Evolutionary conservation across 2,329 filamentous ascomycete species (phyloP), one percentile per base, ranked within the genome.

Genomic region (Pestalotiopsis sp.): DNA sequence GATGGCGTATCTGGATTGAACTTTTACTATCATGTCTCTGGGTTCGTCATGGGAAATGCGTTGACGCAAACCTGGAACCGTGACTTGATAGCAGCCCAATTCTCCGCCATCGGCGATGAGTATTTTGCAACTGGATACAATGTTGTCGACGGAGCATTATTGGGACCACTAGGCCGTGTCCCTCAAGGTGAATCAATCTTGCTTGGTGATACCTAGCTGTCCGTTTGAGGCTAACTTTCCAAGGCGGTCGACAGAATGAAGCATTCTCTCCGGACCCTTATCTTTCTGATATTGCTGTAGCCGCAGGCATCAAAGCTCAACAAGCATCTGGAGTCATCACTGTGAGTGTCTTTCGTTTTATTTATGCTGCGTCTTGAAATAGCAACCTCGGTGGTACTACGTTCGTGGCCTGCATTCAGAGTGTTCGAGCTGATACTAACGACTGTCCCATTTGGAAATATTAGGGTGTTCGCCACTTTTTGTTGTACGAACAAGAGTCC

Each of bases 61-160:
- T 41, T 72, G 66, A 68, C 64, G 27, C 67, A 69, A 68, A 72
- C 71, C 38, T 73, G 72, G 72, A 66, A 72, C 61, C 70, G 68
- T 3, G 64, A 69, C n/a, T 68, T 72, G 20, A 62, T 68, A 27
- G 67, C 65, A 27, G 61, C 65, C 12, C 71, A 72, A 38, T 72
- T 72, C 68, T 45, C 56, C 9, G 69, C 70, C 20, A 39, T 72
- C 12, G 72, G 71, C 2, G 64, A 70, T 2, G 70, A 73, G 27
- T 73, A 71, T 31, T 72, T 67, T 31, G 66, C 41, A 6, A 59
- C 65, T 49, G 61, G 71, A 14, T 70, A 69, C 62, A 70, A 70
- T 39, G 49, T 70, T 25, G 64, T 71, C 20, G 66, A 69, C 41
- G 67, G 69, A 13, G 67, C 70, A n/a, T 65, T 67, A 52, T 20